Conservation (phyloP, 2,329 filamentous ascomycete species). For the Gyromitra esculenta region DNA sequence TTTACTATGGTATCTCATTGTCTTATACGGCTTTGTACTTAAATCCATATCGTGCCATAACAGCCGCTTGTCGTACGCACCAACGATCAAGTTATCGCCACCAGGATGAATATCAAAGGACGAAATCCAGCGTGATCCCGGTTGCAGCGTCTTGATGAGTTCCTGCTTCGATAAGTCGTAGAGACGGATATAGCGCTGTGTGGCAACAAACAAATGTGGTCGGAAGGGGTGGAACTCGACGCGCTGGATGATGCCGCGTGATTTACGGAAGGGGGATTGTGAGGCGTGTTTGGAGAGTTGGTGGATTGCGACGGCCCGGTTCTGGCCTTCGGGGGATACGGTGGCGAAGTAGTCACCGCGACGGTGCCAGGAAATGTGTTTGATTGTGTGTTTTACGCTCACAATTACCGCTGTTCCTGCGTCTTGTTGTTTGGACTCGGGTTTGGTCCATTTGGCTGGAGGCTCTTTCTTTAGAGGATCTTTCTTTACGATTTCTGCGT, state of each 20-base stretch:
- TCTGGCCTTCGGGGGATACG: constrained; percentile 73
- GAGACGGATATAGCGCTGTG: constrained; percentile 88
- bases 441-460: constrained; percentile 83
- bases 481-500: constrained; percentile 73
- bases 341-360: constrained; percentile 94
- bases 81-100: constrained; percentile 92
- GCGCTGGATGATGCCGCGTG: constrained; percentile 65
- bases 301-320: constrained; percentile 85
- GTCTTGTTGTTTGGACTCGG: constrained; percentile 73
- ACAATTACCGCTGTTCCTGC: constrained; percentile 82
- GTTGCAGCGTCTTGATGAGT: constrained; percentile 90
- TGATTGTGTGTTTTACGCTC: constrained; percentile 81
- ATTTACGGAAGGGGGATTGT: constrained; percentile 84
- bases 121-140: constrained; percentile 93
- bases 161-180: constrained; percentile 94
- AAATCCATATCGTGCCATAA: constrained; percentile 98
- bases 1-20: constrained; percentile 90
- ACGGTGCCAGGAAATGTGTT: constrained; percentile 91
- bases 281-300: constrained; percentile 94
- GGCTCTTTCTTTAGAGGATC: constrained; percentile 74
- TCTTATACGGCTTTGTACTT: constrained; percentile 91
- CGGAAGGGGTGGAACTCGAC: constrained; percentile 94
- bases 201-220: constrained; percentile 94
- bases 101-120: constrained; percentile 92
- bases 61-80: constrained; percentile 90